These are phyloP conservation scores for Colletotrichum endophyticum DNA, from an alignment of 2,329 filamentous ascomycete species.

Conservation along the genomic window DNA sequence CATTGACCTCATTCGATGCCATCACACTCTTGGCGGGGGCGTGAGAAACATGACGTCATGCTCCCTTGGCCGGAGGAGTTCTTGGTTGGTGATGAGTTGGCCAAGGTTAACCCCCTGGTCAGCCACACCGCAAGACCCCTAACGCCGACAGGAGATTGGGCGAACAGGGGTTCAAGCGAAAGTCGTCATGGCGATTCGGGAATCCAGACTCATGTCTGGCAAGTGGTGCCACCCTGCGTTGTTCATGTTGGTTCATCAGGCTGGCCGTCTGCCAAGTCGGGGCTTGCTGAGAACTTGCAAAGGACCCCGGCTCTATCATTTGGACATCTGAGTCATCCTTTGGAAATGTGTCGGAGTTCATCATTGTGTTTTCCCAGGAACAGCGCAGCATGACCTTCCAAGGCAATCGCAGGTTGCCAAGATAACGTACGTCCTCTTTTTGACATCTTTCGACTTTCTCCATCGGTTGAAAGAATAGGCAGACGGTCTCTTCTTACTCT, in stretches of 20 bases:
- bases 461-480: background rate
- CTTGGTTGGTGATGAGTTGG: slow-evolving; percentile 7
- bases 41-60: slow-evolving; percentile 1
- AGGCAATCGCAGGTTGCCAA: background rate
- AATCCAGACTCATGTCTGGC: background rate
- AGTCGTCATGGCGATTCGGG: background rate
- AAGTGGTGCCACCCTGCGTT: background rate
- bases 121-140: slow-evolving; percentile 6
- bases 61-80: background rate
- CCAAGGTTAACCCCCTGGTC: slow-evolving; percentile 11
- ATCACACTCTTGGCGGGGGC: slow-evolving; percentile 1
- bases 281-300: background rate
- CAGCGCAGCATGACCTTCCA: background rate
- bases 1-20: slow-evolving; percentile 14
- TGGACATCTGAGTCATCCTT: background rate
- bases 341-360: background rate
- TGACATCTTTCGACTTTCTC: background rate
- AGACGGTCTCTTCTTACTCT: background rate
- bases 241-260: background rate
- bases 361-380: background rate
- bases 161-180: background rate
- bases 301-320: background rate
- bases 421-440: background rate
- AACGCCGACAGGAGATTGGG: background rate
- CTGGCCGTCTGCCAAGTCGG: background rate